Percentiles rank a stretch among this genome's conserved stretches.
phyloP scores from a whole-genome alignment of 2,329 filamentous ascomycete species.

The Fusarium proliferatum region DNA sequence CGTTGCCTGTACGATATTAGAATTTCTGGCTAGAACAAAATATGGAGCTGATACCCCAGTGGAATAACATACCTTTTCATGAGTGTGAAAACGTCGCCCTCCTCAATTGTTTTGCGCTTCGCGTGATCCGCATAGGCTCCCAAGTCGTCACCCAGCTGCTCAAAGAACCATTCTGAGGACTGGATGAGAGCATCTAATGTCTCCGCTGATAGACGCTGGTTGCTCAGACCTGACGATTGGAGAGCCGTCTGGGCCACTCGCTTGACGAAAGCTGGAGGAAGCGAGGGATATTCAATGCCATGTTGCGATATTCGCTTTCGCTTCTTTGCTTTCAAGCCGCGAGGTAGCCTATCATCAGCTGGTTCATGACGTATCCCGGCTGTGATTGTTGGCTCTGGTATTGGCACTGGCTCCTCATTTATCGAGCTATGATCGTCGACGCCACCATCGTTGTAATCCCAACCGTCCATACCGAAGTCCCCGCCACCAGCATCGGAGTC shows the following conservation, averaged over 20 bases:
- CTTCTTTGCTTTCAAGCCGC: constrained; percentile 43
- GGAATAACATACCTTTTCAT: constrained; percentile 77
- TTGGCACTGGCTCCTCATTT: constrained; percentile 29
- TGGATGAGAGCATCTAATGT: constrained; percentile 80
- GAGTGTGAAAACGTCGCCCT: constrained; percentile 82
- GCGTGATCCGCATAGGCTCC: constrained; percentile 84
- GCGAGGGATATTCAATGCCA: constrained; percentile 79
- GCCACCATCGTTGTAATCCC: constrained; percentile 29
- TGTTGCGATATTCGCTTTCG: constrained; percentile 70
- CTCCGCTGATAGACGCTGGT: constrained; percentile 77
- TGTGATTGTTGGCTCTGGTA: constrained; percentile 17
- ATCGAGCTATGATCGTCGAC: constrained; percentile 43
- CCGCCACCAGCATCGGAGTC: constrained; percentile 37
- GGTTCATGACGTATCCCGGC: not conserved
- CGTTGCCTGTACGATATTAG: constrained; percentile 73
- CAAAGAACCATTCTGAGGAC: constrained; percentile 91
- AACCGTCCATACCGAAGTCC: constrained; percentile 31
- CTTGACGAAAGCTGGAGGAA: constrained; percentile 80
- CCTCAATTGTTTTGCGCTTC: constrained; percentile 85
- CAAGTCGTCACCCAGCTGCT: constrained; percentile 84
- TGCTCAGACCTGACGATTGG: constrained; percentile 72
- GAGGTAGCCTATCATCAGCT: constrained; percentile 25
- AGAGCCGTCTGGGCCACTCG: constrained; percentile 77
- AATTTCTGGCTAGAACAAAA: constrained; percentile 39
- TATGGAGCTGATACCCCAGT: constrained; percentile 37